Base-by-base conservation (phyloP, 1,284 basidiomycete genomes). In the Cystobasidium pallidum region DNA sequence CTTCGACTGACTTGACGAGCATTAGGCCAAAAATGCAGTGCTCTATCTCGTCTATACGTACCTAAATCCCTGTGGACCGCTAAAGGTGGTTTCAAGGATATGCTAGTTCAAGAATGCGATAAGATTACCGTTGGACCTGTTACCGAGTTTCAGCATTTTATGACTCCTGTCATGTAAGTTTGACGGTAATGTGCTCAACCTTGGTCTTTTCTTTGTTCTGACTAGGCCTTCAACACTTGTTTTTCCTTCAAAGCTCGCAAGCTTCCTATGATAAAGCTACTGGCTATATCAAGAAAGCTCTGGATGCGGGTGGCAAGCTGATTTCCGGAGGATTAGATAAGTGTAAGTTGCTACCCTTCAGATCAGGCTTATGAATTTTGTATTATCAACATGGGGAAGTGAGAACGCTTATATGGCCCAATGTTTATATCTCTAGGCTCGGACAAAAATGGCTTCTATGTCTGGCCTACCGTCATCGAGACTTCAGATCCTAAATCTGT, bases 21-120 rank as follows among this genome's bases (percentile, higher is more conserved):
- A n/a, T n/a, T n/a, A 89, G 89, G 90, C 58, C 96, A 99, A 81
- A 99, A 99, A 83, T 99, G 95, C 82, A 95, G 92, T 39, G 95
- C 96, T 0, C 86, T 96, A 34, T 94, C 93, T 4, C 86, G 95
- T 62, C 81, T 92, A 49, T 99, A 99, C 82, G 91, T 99, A 17
- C 88, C 96, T 51, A 84, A 86, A 54, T 91, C 91, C 2, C 80
- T 92, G 62, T 99, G 95, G 96, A 73, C 75, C 34, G 58, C 61
- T 58, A 85, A 88, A 70, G 84, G 83, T 58, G 92, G 91, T 55
- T 97, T 98, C 86, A 91, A 91, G 82, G 87, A 91, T 59, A 85
- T 87, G 80, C 83, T 97, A 58, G 82, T 92, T 74, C 80, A 83
- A 43, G 89, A 95, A 81, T 86, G 89, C 66, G 85, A 88, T 28